A percentile compares a stretch with the other conserved stretches of the same genome.
Evolutionary conservation across 345 rosid genomes (phyloP).

Genomic region (Erucastrum elatum): DNA sequence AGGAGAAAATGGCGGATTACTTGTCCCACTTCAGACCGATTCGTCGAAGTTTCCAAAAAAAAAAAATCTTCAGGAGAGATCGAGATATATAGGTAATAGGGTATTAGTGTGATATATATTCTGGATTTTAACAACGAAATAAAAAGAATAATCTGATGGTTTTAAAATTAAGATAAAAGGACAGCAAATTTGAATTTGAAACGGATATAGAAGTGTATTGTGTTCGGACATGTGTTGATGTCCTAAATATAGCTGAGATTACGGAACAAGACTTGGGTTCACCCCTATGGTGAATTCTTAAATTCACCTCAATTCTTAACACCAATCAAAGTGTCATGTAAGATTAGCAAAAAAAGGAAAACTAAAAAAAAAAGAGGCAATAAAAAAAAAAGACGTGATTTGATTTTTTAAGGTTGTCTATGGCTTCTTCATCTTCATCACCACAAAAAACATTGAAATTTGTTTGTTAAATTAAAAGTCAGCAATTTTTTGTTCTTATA

Average conservation of each 20-base stretch:
- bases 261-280: too few relatives aligned
- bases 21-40: conserved; percentile 32
- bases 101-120: conserved; percentile 7
- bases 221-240: conserved; percentile 39
- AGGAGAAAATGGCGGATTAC: conserved; percentile 36
- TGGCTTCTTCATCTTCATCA: too few relatives aligned
- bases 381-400: too few relatives aligned
- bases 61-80: neutral
- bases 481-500: too few relatives aligned
- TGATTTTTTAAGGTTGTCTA: too few relatives aligned
- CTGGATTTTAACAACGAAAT: neutral
- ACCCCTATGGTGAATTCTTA: too few relatives aligned
- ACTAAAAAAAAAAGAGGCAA: too few relatives aligned
- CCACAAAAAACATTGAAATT: too few relatives aligned
- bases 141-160: neutral
- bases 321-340: too few relatives aligned
- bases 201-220: conserved; percentile 18
- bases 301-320: too few relatives aligned
- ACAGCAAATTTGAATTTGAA: conserved; percentile 26
- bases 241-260: conserved; percentile 23
- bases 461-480: too few relatives aligned
- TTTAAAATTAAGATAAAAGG: neutral
- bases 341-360: too few relatives aligned
- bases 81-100: neutral
- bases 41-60: conserved; percentile 29